Evolutionary conservation across 306 rosid genomes (phyloP), one percentile per base, ranked within the genome.

Genomic region (Lithocarpus polystachyus): DNA sequence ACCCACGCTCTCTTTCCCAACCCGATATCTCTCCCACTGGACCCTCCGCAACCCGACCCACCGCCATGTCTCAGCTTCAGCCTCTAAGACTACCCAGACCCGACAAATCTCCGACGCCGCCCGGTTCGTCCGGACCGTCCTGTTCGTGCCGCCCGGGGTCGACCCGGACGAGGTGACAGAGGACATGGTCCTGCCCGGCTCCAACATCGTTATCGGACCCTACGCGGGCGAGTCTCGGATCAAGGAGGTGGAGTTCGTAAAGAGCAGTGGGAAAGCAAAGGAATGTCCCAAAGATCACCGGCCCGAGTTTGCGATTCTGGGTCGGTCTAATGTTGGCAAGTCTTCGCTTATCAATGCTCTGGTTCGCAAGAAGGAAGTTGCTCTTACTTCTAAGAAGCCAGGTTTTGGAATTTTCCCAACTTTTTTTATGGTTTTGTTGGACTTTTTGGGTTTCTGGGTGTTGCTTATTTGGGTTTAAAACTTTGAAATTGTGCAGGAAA

Each of bases 281-380:
- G 98, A 92, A 3, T 95, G 99, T 79, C 99, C 99, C 20, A 79
- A 56, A 33, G 92, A 92, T 54, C 82, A 78, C 69, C 83, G 89
- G 14, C 99, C 98, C 0, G 99, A 95, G 65, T 94, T 92, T 71
- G 97, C 97, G 2, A 84, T 92, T 40, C 87, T 94, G 23, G 99
- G 99, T 77, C 95, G 97, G 0, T 94, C 99, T 74, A 94, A 92
- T 84, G 97, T 94, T 2, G 97, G 99, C 29, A 94, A 94, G 75
- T 94, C 99, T 45, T 94, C 97, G 35, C 99, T 94, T 51, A 91
- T 94, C 56, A 94, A 94, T 79, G 80, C 97, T 13, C 93, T 94
- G 37, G 95, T 91, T 78, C 91, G 93, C 67, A 92, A 89, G 83
- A 94, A 92, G 78, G 99, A 92, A 71, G 86, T 94, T 68, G 97